These are phyloP conservation scores for Fagus crenata DNA, from an alignment of 306 rosid species.

Conservation along the genomic window DNA sequence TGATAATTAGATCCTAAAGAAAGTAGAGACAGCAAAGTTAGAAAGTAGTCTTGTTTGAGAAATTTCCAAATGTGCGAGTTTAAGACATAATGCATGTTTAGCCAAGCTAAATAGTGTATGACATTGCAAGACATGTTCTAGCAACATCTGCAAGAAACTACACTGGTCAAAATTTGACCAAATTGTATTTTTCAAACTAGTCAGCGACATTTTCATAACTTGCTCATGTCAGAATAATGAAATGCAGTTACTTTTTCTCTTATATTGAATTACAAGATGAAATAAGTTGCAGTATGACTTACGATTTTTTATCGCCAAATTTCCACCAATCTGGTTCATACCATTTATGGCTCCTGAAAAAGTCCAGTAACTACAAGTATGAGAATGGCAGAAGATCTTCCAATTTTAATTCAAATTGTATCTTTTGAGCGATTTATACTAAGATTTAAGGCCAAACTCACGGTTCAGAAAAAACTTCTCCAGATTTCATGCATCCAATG, in stretches of 20 bases:
- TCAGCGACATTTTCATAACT: neutral
- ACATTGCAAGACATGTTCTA: neutral
- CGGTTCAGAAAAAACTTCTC: conserved; percentile 97
- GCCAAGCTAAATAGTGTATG: neutral
- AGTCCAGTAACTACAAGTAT: conserved; percentile 30
- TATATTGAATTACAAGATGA: conserved; percentile 19
- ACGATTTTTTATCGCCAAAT: conserved; percentile 94
- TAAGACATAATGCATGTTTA: neutral
- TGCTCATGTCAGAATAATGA: conserved; percentile 1
- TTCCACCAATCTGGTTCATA: conserved; percentile 99
- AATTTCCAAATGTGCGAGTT: neutral
- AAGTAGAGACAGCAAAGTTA: neutral
- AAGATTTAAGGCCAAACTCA: conserved; percentile 40
- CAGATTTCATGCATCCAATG: conserved; percentile 98
- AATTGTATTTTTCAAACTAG: neutral
- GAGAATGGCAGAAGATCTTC: conserved; percentile 21
- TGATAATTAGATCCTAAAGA: neutral
- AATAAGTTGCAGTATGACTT: conserved; percentile 38
- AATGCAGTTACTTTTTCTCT: conserved; percentile 14
- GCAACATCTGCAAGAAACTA: neutral
- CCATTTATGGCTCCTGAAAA: conserved; percentile 83
- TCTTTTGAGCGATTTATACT: neutral
- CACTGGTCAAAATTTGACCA: neutral
- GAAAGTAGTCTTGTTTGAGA: neutral
- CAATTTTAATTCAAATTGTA: neutral